Percentiles rank a stretch among this genome's conserved stretches.
These are phyloP conservation scores for Heritiera littoralis DNA, from an alignment of 345 rosid species.

Conservation along the genomic window DNA sequence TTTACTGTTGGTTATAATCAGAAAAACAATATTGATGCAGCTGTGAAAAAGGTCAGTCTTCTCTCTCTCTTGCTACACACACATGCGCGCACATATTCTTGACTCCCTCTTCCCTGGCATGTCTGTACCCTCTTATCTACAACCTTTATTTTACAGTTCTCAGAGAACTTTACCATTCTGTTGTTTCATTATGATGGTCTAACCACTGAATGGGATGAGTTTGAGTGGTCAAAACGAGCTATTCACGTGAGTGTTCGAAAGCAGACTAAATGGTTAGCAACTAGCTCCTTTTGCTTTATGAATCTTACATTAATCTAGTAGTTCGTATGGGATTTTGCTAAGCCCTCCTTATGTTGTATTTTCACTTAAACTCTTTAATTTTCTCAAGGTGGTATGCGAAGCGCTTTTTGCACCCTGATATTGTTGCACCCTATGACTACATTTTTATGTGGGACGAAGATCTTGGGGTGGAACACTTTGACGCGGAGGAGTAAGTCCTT, in stretches of 20 bases:
- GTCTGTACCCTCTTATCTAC: neutral
- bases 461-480: constrained; percentile 85
- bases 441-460: constrained; percentile 97
- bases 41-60: constrained; percentile 66
- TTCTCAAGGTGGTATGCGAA: constrained; percentile 87
- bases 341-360: constrained; percentile 3
- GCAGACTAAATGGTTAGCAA: constrained; percentile 90
- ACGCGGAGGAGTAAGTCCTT: constrained; percentile 73
- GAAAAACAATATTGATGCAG: constrained; percentile 76
- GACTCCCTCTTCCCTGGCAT: neutral
- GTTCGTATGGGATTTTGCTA: constrained; percentile 15
- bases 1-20: constrained; percentile 88
- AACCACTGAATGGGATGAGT: constrained; percentile 83
- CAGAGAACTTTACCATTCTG: constrained; percentile 83
- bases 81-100: neutral
- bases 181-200: constrained; percentile 93
- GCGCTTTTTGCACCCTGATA: constrained; percentile 95
- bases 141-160: constrained; percentile 57
- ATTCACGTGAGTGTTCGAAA: constrained; percentile 79
- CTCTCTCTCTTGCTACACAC: neutral
- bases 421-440: constrained; percentile 82
- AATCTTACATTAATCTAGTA: constrained; percentile 1
- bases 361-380: constrained; percentile 19
- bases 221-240: constrained; percentile 92
- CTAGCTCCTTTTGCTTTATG: constrained; percentile 4